Evolutionary conservation across 768 basidiomycete genomes (phyloP).

Genomic region (Filobasidium floriforme): DNA sequence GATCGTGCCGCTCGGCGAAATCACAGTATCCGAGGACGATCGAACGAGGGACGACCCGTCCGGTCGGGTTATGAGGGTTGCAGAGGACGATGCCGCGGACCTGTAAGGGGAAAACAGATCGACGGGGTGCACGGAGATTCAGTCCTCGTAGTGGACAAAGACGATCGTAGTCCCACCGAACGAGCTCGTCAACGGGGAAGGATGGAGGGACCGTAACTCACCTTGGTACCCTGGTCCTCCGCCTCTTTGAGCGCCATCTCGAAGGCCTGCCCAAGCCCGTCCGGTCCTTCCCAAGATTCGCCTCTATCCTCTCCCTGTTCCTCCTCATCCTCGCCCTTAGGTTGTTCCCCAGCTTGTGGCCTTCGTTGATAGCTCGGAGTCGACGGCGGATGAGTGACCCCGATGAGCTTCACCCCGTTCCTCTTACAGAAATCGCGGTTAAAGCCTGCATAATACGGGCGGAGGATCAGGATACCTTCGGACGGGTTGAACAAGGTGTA

Average conservation of each 20-base stretch:
- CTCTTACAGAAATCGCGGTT: background rate
- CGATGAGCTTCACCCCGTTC: background rate
- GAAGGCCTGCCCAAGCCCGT: too few species aligned
- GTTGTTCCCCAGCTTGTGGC: background rate
- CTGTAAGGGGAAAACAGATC: conserved; percentile 21
- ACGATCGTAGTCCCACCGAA: background rate
- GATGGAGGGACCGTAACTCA: too few species aligned
- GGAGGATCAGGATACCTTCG: conserved; percentile 37
- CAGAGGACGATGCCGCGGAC: conserved; percentile 9
- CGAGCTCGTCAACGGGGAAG: too few species aligned
- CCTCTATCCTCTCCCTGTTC: too few species aligned
- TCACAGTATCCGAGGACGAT: conserved; percentile 37
- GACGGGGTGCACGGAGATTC: background rate
- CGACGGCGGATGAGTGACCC: too few species aligned
- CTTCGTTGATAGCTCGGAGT: background rate
- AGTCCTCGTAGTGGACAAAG: background rate
- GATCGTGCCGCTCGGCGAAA: conserved; percentile 40
- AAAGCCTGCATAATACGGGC: conserved; percentile 33
- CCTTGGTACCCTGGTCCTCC: too few species aligned
- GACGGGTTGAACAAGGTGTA: conserved; percentile 39
- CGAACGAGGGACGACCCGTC: background rate
- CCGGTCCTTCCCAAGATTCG: too few species aligned
- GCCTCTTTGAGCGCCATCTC: too few species aligned
- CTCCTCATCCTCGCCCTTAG: too few species aligned
- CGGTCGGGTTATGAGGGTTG: conserved; percentile 6